These are phyloP conservation scores for Voacanga thouarsii DNA, from an alignment of 257 asterid genomes.

Conservation along the genomic window DNA sequence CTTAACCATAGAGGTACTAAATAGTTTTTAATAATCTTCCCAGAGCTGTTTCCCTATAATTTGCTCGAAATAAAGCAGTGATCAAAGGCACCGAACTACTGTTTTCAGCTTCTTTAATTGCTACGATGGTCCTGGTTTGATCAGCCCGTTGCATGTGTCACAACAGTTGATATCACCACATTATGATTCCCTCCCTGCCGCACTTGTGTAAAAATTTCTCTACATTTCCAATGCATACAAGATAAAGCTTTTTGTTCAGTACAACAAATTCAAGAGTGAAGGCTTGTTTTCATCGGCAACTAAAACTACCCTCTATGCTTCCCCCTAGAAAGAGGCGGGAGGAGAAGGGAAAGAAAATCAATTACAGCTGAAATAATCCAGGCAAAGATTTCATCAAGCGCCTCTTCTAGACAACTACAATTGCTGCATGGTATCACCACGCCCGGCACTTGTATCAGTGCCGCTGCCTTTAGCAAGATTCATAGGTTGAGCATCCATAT, in stretches of 20 bases:
- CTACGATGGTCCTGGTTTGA: background rate
- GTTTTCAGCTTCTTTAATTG: background rate
- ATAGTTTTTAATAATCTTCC: too few relatives aligned
- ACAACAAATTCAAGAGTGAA: too few relatives aligned
- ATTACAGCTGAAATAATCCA: too few relatives aligned
- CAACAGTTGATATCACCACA: background rate
- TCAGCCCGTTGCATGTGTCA: background rate
- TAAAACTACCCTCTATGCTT: too few relatives aligned
- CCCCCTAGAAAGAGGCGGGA: background rate
- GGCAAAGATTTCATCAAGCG: too few relatives aligned
- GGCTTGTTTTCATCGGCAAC: too few relatives aligned
- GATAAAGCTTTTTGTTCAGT: too few relatives aligned
- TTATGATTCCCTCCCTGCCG: background rate
- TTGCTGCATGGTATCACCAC: constrained; percentile 13
- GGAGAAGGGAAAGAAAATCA: background rate
- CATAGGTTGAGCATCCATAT: background rate
- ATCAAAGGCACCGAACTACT: background rate
- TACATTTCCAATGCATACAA: too few relatives aligned
- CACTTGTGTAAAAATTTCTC: too few relatives aligned
- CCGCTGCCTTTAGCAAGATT: background rate
- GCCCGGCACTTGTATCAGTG: constrained; percentile 8
- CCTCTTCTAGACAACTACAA: background rate
- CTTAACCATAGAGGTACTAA: too few relatives aligned
- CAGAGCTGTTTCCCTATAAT: too few relatives aligned
- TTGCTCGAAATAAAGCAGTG: too few relatives aligned